A percentile compares a stretch with the other conserved stretches of the same genome.
phyloP scores from a whole-genome alignment of 352 stramenopile genomes.

The Globisporangium orthogonon region DNA sequence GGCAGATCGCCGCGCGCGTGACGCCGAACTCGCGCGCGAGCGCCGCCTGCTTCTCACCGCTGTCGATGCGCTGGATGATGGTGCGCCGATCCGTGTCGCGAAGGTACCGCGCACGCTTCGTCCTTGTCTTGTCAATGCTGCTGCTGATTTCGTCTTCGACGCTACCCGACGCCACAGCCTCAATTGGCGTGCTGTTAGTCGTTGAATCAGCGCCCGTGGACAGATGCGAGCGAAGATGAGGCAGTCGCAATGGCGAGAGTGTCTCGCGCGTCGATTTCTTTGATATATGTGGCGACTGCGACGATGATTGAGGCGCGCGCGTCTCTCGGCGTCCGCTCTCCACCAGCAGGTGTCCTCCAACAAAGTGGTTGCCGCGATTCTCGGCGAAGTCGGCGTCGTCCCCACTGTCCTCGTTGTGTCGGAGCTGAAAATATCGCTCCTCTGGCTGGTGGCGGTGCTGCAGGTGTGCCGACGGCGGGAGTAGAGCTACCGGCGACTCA shows the following conservation, averaged over 20 bases:
- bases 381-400: too few relatives aligned
- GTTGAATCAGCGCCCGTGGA: background rate
- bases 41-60: conserved; percentile 54
- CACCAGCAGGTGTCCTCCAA: too few relatives aligned
- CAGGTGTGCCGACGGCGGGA: background rate
- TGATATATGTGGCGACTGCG: background rate
- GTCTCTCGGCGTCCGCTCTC: background rate
- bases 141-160: background rate
- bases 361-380: background rate
- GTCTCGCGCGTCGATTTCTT: background rate
- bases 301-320: background rate
- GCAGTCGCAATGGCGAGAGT: conserved; percentile 1
- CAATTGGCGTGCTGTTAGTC: background rate
- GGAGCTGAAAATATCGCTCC: background rate
- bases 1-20: conserved; percentile 59
- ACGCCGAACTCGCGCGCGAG: conserved; percentile 65
- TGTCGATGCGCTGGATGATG: conserved; percentile 66
- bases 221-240: background rate
- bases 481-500: background rate
- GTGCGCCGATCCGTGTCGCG: conserved; percentile 46
- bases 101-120: conserved; percentile 48
- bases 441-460: background rate
- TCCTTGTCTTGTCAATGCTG: background rate
- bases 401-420: background rate
- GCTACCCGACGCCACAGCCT: background rate